Evolutionary conservation across 176 grass and related monocot species (phyloP).

Genomic region (sorghum (Sorghum bicolor)): Sorghum_bicolor_NCBIv3 NC_012879.2:7465501-7466000

Average conservation of each 20-base stretch:
- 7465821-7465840: conserved; percentile 98
- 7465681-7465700: conserved; percentile 96
- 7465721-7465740: conserved; percentile 62
- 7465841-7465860: conserved; percentile 9
- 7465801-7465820: conserved; percentile 66
- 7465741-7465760: conserved; percentile 76
- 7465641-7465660: neutral
- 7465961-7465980: conserved; percentile 94
- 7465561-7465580: conserved; percentile 6
- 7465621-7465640: neutral
- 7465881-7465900: conserved; percentile 7
- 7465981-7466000: conserved; percentile 58
- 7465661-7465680: conserved; percentile 23
- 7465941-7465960: conserved; percentile 93
- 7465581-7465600: neutral
- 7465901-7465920: neutral
- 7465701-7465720: conserved; percentile 72
- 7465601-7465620: neutral
- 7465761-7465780: conserved; percentile 95
- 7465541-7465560: conserved; percentile 4
- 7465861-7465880: conserved; percentile 10
- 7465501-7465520: neutral
- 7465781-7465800: conserved; percentile 84
- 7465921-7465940: conserved; percentile 54
- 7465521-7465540: neutral